phyloP scores from a whole-genome alignment of 495 filamentous ascomycete species.

The Aspergillus conjunctus region DNA sequence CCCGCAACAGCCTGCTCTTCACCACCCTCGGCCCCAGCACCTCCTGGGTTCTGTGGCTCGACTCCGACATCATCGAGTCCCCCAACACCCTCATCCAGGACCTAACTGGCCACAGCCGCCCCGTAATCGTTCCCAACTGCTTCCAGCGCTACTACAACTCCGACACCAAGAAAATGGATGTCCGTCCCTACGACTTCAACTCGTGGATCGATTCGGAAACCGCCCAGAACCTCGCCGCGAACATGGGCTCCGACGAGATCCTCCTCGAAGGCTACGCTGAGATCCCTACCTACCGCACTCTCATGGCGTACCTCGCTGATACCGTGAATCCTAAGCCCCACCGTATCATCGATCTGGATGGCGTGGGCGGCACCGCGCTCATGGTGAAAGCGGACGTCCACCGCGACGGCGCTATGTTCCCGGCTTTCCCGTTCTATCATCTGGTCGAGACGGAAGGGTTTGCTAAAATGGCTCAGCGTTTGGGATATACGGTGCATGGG shows the following conservation, averaged over 20 bases:
- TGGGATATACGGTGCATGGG: constrained; percentile 83
- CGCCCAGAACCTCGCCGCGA: constrained; percentile 70
- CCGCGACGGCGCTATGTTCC: constrained; percentile 98
- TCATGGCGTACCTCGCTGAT: constrained; percentile 87
- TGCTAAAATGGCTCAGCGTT: constrained; percentile 88
- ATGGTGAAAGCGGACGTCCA: constrained; percentile 98
- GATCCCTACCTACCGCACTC: constrained; percentile 82
- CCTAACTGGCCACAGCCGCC: constrained; percentile 79
- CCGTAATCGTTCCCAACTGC: constrained; percentile 93
- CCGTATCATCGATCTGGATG: constrained; percentile 74
- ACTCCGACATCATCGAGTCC: constrained; percentile 89
- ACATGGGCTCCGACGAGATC: constrained; percentile 89
- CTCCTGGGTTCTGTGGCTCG: constrained; percentile 96
- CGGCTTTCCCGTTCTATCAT: constrained; percentile 93
- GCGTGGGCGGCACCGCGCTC: constrained; percentile 90
- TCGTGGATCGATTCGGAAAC: constrained; percentile 87
- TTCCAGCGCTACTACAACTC: constrained; percentile 83
- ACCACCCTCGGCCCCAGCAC: constrained; percentile 95
- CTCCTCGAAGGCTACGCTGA: constrained; percentile 91
- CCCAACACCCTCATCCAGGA: constrained; percentile 88
- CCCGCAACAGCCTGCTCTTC: constrained; percentile 91
- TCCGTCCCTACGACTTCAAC: constrained; percentile 94
- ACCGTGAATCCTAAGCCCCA: constrained; percentile 54
- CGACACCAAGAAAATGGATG: constrained; percentile 65
- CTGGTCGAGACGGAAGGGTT: constrained; percentile 98